Base-by-base conservation (phyloP, 73 alveolate species). In the Uronychia binucleata region DNA sequence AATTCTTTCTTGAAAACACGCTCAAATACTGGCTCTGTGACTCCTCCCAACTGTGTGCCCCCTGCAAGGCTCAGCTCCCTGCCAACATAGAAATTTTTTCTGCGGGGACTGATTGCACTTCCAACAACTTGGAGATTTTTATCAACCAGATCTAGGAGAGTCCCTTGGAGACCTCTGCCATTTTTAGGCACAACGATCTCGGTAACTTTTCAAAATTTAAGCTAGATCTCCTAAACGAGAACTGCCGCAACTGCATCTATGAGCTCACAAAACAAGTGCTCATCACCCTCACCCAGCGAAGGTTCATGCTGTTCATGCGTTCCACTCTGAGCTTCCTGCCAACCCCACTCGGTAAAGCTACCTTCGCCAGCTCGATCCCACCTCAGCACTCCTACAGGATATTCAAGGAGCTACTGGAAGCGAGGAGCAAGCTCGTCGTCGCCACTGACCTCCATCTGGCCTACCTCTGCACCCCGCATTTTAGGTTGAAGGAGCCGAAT, bases 291-390 rank as follows among this genome's bases (percentile, higher is more conserved):
- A 90, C 30, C 26, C 57, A 80, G 33, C 30, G 57, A 27, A 58
- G 74, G 1, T 90, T 90, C 58, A 84, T 90, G 19, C 28, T 58
- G 27, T 75, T 59, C 60, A 77, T 30, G 0, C 31, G 29, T 26
- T 34, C 34, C 13, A 58, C 78, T 5, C 86, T 82, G 26, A 14
- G 77, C 13, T 28, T 89, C 25, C 33, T 79, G 59, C 93, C 95
- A 13, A 90, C 95, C 11, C 79, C 74, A 19, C 80, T 90, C 5
- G 95, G 95, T 0, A 90, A 90, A 77, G 95, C 95, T 0, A 85
- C 92, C 1, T 90, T 90, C 57, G 95, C 95, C 14, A 84, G 92
- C 57, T 78, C 86, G 1, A 85, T 90, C 27, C 92, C 95, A 19
- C 91, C 95, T 1, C 90, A 90, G 34, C 84, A 79, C 30, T 84